Evolutionary conservation across 2,329 filamentous ascomycete genomes (phyloP).

Genomic region (Colletotrichum simmondsii): DNA sequence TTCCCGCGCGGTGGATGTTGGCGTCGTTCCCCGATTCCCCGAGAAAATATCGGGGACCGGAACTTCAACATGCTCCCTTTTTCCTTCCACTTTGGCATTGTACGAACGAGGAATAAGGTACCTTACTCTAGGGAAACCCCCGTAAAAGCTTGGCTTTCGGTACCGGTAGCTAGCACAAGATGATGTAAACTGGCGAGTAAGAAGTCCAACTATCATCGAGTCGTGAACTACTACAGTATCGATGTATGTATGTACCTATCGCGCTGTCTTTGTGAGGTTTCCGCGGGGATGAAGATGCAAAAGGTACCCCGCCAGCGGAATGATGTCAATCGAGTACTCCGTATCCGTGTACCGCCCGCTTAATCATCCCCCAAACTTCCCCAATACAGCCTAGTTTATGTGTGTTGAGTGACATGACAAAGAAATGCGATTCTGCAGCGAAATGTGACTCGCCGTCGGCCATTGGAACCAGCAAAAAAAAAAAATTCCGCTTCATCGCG

Average conservation of each 20-base stretch:
- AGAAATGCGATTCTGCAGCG: conserved; percentile 16
- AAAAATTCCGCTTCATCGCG: background rate
- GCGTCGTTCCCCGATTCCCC: background rate
- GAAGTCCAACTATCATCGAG: background rate
- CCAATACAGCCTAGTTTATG: background rate
- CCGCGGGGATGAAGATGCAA: background rate
- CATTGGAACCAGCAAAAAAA: background rate
- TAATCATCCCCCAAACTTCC: background rate
- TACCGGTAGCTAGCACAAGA: no score
- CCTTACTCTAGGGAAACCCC: background rate
- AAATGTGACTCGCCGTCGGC: background rate
- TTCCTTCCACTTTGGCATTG: no score
- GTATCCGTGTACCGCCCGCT: background rate
- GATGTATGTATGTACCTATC: no score
- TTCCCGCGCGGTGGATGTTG: background rate
- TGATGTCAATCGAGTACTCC: conserved; percentile 1
- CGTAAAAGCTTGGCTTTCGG: background rate
- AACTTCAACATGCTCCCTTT: background rate
- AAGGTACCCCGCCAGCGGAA: conserved; percentile 14
- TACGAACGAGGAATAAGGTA: background rate
- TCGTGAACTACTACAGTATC: background rate
- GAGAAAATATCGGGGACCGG: background rate
- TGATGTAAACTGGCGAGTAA: background rate
- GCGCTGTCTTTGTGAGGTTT: background rate
- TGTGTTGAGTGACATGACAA: background rate